A percentile compares a stretch with the other conserved stretches of the same genome.
phyloP scores from a whole-genome alignment of 164 flowering plant genomes.

The Hamamelis virginiana region DNA sequence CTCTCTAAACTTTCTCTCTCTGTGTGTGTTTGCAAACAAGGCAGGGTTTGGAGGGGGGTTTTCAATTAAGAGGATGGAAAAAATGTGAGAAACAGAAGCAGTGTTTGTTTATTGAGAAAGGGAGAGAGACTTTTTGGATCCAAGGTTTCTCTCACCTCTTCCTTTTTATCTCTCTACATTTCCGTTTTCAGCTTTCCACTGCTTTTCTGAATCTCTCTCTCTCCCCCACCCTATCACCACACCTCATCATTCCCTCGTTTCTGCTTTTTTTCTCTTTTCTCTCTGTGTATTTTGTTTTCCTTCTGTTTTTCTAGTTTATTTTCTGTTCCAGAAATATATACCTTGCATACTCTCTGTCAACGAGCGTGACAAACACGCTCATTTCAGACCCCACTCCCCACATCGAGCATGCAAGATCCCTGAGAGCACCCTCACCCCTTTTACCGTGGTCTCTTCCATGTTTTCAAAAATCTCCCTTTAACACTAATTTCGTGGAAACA shows the following conservation, averaged over 20 bases:
- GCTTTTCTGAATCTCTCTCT: neutral
- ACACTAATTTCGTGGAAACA: no score
- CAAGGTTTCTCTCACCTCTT: slow-evolving; percentile 16
- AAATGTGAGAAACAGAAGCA: neutral
- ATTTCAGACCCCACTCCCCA: no score
- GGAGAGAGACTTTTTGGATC: slow-evolving; percentile 27
- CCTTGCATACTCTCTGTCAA: neutral
- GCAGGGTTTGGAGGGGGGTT: no score
- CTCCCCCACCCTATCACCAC: neutral
- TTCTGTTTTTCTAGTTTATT: neutral
- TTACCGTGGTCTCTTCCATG: no score
- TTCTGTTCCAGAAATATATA: neutral
- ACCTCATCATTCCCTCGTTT: slow-evolving; percentile 16
- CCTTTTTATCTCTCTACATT: slow-evolving; percentile 1
- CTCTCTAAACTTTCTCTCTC: slow-evolving; percentile 9
- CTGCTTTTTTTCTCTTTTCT: slow-evolving; percentile 2
- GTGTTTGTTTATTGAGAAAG: slow-evolving; percentile 28
- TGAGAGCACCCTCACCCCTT: no score
- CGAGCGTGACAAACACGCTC: no score
- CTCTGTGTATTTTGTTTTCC: neutral
- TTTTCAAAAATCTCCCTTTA: no score
- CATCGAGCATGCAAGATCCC: no score
- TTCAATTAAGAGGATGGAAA: neutral
- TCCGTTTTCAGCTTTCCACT: slow-evolving; percentile 10
- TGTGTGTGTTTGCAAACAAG: neutral